Conservation (phyloP, 768 basidiomycete genomes). For the Agrocybe chaxingu region DNA sequence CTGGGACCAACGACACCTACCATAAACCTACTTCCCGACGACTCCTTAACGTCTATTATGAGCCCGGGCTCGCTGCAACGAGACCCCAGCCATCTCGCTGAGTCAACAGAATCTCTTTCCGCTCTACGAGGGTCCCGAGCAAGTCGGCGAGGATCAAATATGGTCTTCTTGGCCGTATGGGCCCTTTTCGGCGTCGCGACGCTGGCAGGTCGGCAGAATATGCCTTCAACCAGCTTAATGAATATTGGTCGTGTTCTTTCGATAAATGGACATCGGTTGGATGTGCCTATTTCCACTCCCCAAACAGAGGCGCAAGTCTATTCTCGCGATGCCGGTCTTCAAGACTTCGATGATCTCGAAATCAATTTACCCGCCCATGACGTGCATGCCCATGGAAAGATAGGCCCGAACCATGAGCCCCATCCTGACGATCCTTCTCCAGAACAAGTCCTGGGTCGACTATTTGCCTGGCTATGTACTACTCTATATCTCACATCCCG, state of each 20-base stretch:
- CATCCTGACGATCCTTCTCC: constrained; percentile 24
- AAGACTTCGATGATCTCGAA: background rate
- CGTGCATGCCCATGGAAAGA: background rate
- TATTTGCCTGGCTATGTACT: constrained; percentile 94
- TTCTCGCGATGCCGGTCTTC: background rate
- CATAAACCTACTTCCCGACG: constrained; percentile 31
- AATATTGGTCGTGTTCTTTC: constrained; percentile 50
- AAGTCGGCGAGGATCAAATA: constrained; percentile 66
- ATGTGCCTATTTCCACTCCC: constrained; percentile 13
- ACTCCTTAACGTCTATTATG: constrained; percentile 11
- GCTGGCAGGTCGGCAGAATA: constrained; percentile 30
- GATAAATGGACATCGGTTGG: constrained; percentile 9
- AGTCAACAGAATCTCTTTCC: constrained; percentile 9
- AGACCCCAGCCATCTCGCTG: background rate
- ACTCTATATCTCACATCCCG: constrained; percentile 90
- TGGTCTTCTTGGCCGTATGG: constrained; percentile 81
- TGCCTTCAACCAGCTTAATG: constrained; percentile 22
- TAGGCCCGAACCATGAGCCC: constrained; percentile 19
- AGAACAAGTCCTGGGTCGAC: constrained; percentile 78
- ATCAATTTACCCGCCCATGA: background rate
- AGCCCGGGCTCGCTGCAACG: constrained; percentile 1
- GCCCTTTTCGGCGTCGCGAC: constrained; percentile 68
- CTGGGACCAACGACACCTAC: constrained; percentile 32
- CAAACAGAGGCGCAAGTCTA: background rate
- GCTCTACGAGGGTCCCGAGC: constrained; percentile 52